Percentiles rank a stretch among this genome's conserved stretches.
Evolutionary conservation across 2,329 filamentous ascomycete genomes (phyloP).

Genomic region (Colletotrichum phormii): DNA sequence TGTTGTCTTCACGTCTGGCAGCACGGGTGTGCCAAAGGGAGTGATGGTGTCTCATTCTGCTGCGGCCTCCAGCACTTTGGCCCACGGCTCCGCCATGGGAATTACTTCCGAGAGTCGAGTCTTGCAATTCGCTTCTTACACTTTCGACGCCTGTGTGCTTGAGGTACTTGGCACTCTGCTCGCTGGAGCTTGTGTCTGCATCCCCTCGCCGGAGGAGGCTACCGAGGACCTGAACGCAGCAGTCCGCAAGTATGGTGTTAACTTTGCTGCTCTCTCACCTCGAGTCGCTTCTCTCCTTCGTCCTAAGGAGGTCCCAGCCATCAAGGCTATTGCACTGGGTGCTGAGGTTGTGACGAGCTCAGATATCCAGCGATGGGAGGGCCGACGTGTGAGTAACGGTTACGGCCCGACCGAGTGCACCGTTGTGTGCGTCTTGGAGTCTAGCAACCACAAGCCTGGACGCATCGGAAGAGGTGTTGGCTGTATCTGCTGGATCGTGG

Average conservation of each 20-base stretch:
- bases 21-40: conserved; percentile 3
- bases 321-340: background rate
- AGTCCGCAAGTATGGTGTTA: background rate
- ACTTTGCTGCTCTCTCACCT: background rate
- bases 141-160: conserved; percentile 51
- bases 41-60: background rate
- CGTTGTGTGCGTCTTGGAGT: background rate
- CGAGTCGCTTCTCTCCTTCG: background rate
- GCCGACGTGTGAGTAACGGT: background rate
- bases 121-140: conserved; percentile 46
- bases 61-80: background rate
- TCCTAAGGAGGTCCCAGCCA: background rate
- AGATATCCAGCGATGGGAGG: background rate
- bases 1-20: conserved; percentile 2
- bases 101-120: conserved; percentile 29
- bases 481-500: conserved; percentile 36
- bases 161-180: conserved; percentile 53
- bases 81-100: background rate
- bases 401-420: background rate
- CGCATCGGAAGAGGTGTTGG: background rate
- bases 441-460: background rate
- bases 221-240: background rate
- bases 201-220: conserved; percentile 47
- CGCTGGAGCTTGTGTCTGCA: conserved; percentile 51
- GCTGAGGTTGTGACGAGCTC: background rate